Evolutionary conservation across 2,329 filamentous ascomycete genomes (phyloP).

Genomic region (Beauveria caledonica): DNA sequence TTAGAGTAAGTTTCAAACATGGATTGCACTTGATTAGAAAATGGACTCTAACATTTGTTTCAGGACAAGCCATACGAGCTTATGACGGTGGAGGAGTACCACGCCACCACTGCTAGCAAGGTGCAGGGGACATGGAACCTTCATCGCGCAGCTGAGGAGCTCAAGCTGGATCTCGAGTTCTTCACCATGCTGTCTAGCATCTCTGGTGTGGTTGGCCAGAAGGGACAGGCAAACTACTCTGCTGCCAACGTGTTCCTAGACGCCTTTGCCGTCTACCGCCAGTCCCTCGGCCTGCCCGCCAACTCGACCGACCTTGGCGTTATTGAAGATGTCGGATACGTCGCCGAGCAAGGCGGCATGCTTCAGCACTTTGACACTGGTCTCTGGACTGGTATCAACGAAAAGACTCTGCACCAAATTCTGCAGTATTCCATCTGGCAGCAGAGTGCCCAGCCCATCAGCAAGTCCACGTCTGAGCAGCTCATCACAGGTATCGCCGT

Average conservation of each 20-base stretch:
- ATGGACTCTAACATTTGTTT: not conserved
- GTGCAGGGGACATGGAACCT: slow-evolving; percentile 26
- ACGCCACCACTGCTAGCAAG: slow-evolving; percentile 19
- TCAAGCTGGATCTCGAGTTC: slow-evolving; percentile 21
- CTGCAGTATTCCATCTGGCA: slow-evolving; percentile 20
- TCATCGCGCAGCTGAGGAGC: slow-evolving; percentile 15
- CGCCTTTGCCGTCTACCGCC: slow-evolving; percentile 27
- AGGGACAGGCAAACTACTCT: slow-evolving; percentile 30
- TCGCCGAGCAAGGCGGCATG: slow-evolving; percentile 14
- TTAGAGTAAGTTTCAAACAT: slow-evolving; percentile 5
- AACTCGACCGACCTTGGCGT: slow-evolving; percentile 27
- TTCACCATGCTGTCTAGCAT: slow-evolving; percentile 27
- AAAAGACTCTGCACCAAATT: slow-evolving; percentile 20
- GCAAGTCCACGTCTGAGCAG: slow-evolving; percentile 15
- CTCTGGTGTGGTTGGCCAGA: slow-evolving; percentile 22
- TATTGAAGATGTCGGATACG: slow-evolving; percentile 30
- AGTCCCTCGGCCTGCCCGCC: slow-evolving; percentile 11
- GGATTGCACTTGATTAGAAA: not conserved
- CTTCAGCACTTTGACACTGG: slow-evolving; percentile 7
- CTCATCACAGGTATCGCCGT: slow-evolving; percentile 19
- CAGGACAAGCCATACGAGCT: slow-evolving; percentile 10
- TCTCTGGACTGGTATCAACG: slow-evolving; percentile 19
- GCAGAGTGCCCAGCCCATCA: slow-evolving; percentile 18
- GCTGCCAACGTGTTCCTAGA: slow-evolving; percentile 32
- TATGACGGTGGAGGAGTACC: slow-evolving; percentile 27